These are phyloP conservation scores for Cyclostephanos tholiformis DNA, from an alignment of 108 stramenopile species.

Conservation along the genomic window DNA sequence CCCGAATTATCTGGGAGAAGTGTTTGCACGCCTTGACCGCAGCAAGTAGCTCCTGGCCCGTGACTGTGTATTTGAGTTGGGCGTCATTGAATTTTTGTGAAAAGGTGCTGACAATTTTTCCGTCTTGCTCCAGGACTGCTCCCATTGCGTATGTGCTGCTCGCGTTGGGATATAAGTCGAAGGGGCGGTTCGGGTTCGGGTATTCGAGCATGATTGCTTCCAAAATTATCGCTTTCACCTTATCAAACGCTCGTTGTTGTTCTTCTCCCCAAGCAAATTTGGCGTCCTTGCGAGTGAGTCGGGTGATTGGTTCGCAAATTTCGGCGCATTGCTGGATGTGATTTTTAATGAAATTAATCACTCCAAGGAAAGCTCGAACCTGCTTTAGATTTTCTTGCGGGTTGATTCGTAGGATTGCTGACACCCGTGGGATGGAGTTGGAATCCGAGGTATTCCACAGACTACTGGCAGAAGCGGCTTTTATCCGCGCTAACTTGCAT, in stretches of 20 bases:
- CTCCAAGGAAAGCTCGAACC: conserved; percentile 32
- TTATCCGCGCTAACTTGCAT: conserved; percentile 36
- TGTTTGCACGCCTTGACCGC: conserved; percentile 22
- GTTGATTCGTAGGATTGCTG: conserved; percentile 15
- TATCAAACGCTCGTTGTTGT: neutral
- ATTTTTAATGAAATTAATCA: conserved; percentile 41
- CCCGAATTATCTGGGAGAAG: too few relatives aligned
- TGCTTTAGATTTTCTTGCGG: conserved; percentile 22
- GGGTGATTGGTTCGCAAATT: conserved; percentile 30
- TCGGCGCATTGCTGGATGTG: conserved; percentile 26
- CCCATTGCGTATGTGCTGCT: conserved; percentile 41
- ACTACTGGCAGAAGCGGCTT: conserved; percentile 8
- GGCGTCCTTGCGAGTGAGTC: conserved; percentile 20
- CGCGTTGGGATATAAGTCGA: conserved; percentile 21
- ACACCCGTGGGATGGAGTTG: conserved; percentile 15
- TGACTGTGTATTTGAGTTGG: conserved; percentile 47
- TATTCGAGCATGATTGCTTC: conserved; percentile 24
- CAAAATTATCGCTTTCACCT: neutral
- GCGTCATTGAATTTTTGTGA: conserved; percentile 36
- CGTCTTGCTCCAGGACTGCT: conserved; percentile 46
- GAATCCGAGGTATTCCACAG: conserved; percentile 32
- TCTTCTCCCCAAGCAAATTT: conserved; percentile 10
- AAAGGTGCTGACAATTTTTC: conserved; percentile 26
- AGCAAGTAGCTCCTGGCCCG: conserved; percentile 49
- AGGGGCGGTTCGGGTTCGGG: conserved; percentile 36